A percentile compares a stretch with the other conserved stretches of the same genome.
phyloP scores from a whole-genome alignment of 2,329 filamentous ascomycete genomes.

The Neofusicoccum umdonicola region DNA sequence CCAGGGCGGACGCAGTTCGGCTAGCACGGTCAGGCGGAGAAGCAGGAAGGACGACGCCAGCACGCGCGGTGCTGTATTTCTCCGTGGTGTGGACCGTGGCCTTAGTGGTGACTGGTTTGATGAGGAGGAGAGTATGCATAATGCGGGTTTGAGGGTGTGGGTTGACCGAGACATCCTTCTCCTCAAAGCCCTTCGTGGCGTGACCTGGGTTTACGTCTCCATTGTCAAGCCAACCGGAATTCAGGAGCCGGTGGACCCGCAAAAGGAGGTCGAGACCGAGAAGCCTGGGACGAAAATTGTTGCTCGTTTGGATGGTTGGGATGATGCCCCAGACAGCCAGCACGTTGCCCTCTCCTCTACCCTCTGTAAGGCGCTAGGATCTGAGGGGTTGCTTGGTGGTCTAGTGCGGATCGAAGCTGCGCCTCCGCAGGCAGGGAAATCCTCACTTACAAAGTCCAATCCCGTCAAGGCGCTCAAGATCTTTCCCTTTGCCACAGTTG shows the following conservation, averaged over 20 bases:
- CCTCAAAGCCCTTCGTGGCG: slow-evolving; percentile 69
- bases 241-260: slow-evolving; percentile 67
- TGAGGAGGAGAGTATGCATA: slow-evolving; percentile 51
- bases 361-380: slow-evolving; percentile 72
- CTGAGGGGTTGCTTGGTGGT: slow-evolving; percentile 73
- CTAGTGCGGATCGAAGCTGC: slow-evolving; percentile 86
- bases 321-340: slow-evolving; percentile 79
- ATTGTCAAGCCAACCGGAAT: slow-evolving; percentile 79
- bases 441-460: slow-evolving; percentile 37
- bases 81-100: slow-evolving; percentile 73
- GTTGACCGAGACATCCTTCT: slow-evolving; percentile 75
- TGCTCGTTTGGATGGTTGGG: slow-evolving; percentile 74
- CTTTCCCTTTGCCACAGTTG: slow-evolving; percentile 68
- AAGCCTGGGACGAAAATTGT: slow-evolving; percentile 66
- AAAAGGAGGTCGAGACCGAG: slow-evolving; percentile 63
- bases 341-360: slow-evolving; percentile 76
- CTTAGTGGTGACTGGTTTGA: slow-evolving; percentile 77
- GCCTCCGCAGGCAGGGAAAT: slow-evolving; percentile 64
- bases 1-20: slow-evolving; percentile 64
- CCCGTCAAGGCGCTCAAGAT: slow-evolving; percentile 68
- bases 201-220: slow-evolving; percentile 78
- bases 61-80: slow-evolving; percentile 65
- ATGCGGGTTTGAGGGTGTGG: slow-evolving; percentile 71
- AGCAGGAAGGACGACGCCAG: slow-evolving; percentile 63
- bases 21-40: slow-evolving; percentile 66